Evolutionary conservation across 1,284 basidiomycete species (phyloP).

Genomic region (Irpex rosettiformis): DNA sequence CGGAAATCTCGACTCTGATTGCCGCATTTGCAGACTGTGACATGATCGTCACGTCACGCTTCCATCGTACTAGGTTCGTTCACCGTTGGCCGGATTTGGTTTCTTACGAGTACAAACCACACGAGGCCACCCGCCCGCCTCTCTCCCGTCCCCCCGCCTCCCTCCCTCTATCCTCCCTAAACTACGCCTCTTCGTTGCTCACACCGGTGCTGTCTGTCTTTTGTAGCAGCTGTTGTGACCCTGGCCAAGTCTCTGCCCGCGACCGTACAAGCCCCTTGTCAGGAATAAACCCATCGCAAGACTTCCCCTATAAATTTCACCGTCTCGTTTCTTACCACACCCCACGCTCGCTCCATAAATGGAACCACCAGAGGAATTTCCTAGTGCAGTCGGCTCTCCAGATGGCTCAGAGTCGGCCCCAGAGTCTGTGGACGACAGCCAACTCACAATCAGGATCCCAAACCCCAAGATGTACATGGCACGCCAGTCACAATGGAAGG

Average conservation of each 20-base stretch:
- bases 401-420: constrained; percentile 43
- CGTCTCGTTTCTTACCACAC: neutral
- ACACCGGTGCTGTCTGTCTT: neutral
- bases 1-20: neutral
- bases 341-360: neutral
- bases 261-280: neutral
- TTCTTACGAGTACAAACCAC: constrained; percentile 31
- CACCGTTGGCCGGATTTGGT: constrained; percentile 31
- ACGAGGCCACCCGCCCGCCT: constrained; percentile 15
- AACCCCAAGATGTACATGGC: constrained; percentile 37
- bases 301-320: neutral
- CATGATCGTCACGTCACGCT: constrained; percentile 26
- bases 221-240: neutral
- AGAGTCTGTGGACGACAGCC: constrained; percentile 51
- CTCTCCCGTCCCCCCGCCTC: constrained; percentile 1
- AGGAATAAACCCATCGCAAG: neutral
- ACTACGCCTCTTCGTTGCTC: neutral
- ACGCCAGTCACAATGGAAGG: constrained; percentile 65
- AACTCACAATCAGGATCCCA: constrained; percentile 58
- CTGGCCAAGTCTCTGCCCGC: neutral
- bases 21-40: neutral
- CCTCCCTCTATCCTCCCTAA: constrained; percentile 3
- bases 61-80: constrained; percentile 28
- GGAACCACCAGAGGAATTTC: constrained; percentile 7
- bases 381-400: constrained; percentile 30